Evolutionary conservation across 306 rosid species (phyloP), one percentile per base, ranked within the genome.

Genomic region (Cicer arietinum): DNA sequence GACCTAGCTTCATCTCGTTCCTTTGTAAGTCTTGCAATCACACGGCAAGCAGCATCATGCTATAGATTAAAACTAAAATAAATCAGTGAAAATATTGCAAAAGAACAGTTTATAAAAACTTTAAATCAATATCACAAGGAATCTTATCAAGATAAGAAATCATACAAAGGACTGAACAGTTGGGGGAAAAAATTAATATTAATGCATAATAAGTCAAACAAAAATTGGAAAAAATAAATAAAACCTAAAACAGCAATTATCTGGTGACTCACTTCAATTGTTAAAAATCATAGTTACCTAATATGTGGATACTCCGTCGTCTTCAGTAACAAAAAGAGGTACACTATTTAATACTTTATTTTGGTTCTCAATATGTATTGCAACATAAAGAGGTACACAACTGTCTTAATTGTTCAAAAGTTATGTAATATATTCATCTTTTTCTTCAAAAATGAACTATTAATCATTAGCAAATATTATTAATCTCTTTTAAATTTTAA

Each of bases 41-140:
- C 97, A 48, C 98, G 97, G 79, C 98, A 94, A 18, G 98, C 98
- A 63, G 98, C 98, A 91, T 94, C 98, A 75, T 94, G 98, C 98
- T 94, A 77, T 73, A 85, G 67, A 76, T 58, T 46, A 59, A 71
- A 79, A 76, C 72, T 22, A 56, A 70, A 70, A 69, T 6, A 71
- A 78, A 64, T 58, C 10, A 48, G 65, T 10, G 3, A 42, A 73
- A 20, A 56, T 35, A 69, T 71, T 18, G 37, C 17, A 68, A 53
- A 1, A 51, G 46, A n/a, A 58, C 11, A 51, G 73, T 14, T 40
- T 43, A 11, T 9, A 13, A 67, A 10, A 77, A 13, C 25, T 22
- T 40, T 51, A 11, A 18, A 70, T 18, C 46, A 25, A 75, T 56
- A 65, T 56, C 81, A 62, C 18, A 43, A 44, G 22, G 5, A 57